Evolutionary conservation across 371 early-diverging fungal species (phyloP), one percentile per base, ranked within the genome.

Genomic region (Apophysomyces elegans): DNA sequence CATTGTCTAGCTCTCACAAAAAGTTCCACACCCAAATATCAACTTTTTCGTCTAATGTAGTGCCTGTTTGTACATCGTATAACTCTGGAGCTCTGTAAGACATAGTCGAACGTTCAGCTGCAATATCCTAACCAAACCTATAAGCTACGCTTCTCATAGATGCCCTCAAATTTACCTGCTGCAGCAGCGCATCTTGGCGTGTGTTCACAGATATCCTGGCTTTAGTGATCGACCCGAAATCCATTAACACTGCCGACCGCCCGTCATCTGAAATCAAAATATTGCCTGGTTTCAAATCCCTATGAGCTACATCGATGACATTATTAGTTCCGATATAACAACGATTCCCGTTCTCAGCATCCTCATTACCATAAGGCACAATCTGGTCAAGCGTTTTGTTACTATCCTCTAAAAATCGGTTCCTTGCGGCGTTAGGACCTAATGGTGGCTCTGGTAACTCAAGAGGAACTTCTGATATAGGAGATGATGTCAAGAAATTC

Each of bases 11-110:
- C 21, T 14, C 14, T 54, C 41, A 6, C n/a, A 4, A 11, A 43
- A 13, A 44, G 46, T 39, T 14, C 2, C 54, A 56, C 35, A 89
- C 85, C 93, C 93, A 92, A 37, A 92, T 84, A 68, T 92, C 93
- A n/a, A 90, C 88, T 59, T 88, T 86, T 69, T 90, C 89, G 68
- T 88, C 85, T 32, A 92, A 64, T 12, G 69, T 74, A 0, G 78
- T 69, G 4, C 81, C 88, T 4, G 85, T 79, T 65, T 89, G 85
- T 16, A 92, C 90, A 73, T 92, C 91, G 75, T 88, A 92, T 36
- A 92, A 75, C 69, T 92, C 93, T 2, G 93, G 93, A 8, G 93
- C 91, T 6, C 93, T 76, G 62, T 90, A 92, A 7, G 90, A 81
- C 87, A 91, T 87, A 1, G 91, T 84, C 56, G 87, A 88, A 59